phyloP scores from a whole-genome alignment of 1,284 basidiomycete genomes.

The Fomes fomentarius region DNA sequence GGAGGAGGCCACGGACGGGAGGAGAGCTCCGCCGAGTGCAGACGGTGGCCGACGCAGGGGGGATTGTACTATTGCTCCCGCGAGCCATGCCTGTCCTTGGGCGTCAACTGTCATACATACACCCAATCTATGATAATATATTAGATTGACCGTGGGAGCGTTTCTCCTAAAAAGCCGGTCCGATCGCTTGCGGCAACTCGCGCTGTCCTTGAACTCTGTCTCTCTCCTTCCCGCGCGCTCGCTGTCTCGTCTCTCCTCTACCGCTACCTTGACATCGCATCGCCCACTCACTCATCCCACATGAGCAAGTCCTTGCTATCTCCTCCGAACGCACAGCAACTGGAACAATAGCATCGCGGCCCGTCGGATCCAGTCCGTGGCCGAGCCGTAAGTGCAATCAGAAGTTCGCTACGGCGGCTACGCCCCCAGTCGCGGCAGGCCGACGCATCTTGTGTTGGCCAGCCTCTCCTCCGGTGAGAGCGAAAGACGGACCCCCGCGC shows the following conservation, averaged over 20 bases:
- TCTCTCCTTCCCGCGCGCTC: constrained; percentile 7
- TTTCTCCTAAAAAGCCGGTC: constrained; percentile 18
- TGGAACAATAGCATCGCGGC: not conserved
- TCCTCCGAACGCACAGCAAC: not conserved
- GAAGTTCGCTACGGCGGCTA: constrained; percentile 27
- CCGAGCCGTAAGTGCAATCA: constrained; percentile 23
- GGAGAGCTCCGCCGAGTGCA: not conserved
- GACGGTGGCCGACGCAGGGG: not conserved
- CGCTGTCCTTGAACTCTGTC: constrained; percentile 17
- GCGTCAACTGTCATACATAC: constrained; percentile 24
- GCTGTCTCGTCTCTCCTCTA: not conserved
- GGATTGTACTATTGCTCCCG: constrained; percentile 32
- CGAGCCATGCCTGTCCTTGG: too few relatives aligned
- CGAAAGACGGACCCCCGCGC: constrained; percentile 1
- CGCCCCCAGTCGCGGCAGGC: too few relatives aligned
- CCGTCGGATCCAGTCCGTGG: constrained; percentile 9
- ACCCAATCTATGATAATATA: constrained; percentile 31
- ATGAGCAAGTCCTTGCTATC: not conserved
- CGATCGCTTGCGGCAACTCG: constrained; percentile 23
- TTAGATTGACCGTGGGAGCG: constrained; percentile 30
- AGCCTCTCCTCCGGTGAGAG: not conserved
- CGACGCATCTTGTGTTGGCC: too few relatives aligned
- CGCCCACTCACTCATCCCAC: not conserved
- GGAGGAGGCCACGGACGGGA: not conserved
- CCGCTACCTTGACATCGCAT: not conserved